Percentiles rank a stretch among this genome's conserved stretches.
Conservation (phyloP, 176 grass and related monocot genomes). For the Luzula sylvatica region DNA sequence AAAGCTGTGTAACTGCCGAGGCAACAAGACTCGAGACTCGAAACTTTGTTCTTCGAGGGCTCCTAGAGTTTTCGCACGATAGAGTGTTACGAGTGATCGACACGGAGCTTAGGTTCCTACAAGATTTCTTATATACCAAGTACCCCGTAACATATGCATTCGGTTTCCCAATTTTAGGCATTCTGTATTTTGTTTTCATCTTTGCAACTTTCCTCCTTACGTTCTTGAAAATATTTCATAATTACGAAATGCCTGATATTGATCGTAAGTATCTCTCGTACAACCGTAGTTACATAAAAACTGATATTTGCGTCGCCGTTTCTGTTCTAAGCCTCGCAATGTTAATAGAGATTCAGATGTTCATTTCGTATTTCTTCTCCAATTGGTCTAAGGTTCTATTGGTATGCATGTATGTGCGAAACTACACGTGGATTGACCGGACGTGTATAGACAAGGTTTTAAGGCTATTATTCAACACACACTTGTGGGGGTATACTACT, state of each 20-base stretch:
- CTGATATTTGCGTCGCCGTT: background rate
- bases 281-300: background rate
- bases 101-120: constrained; percentile 17
- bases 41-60: background rate
- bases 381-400: constrained; percentile 17
- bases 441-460: background rate
- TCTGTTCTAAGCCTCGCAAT: background rate
- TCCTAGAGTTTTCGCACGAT: background rate
- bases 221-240: background rate
- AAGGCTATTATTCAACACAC: background rate
- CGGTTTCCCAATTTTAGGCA: background rate
- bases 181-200: background rate
- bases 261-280: background rate
- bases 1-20: background rate
- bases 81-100: constrained; percentile 4
- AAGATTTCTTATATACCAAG: constrained; percentile 16
- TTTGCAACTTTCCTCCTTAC: background rate
- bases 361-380: background rate
- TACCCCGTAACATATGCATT: constrained; percentile 2
- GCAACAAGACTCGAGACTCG: background rate
- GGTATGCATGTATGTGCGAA: background rate
- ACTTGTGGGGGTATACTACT: background rate
- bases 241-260: background rate
- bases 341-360: background rate
- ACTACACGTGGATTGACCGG: background rate